Base-by-base conservation (phyloP, 2,329 filamentous ascomycete genomes). In the Didymella exigua region DNA sequence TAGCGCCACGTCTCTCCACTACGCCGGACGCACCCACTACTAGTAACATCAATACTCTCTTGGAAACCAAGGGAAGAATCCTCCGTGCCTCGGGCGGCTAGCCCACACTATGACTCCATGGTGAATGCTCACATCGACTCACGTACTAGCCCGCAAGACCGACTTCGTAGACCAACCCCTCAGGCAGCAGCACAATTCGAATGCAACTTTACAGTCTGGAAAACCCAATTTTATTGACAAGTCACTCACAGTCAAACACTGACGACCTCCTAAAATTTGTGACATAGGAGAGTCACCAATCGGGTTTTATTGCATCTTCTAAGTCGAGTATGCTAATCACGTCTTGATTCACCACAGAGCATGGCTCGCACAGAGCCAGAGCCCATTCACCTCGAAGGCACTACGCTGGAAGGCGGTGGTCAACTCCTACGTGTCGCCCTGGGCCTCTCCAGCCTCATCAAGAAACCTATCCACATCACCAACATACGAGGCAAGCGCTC, bases 351-450 rank as follows among this genome's bases (percentile, higher is more conserved):
- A 26, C n/a, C 14, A 40, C 16, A 41, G 23, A 29, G 1, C n/a
- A 62, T 64, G 58, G 49, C 58, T 18, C 40, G 42, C 5, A 44
- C 23, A 21, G 27, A 37, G 24, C 23, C 56, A 24, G 40, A 42
- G 13, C 34, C 58, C 1, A 63, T 74, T 10, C 66, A 69, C 44
- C 64, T 86, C 10, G 79, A 84, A 65, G 84, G 85, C 42, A 79
- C 78, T 16, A 84, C 79, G 3, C 79, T 86, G 18, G 84, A 87
- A 78, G 85, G 84, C 33, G 85, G 85, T 23, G 85, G 85, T 13
- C 85, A 87, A 68, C 76, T 87, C 2, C 75, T 86, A 37, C 83
- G 85, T 19, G 79, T 84, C 46, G 82, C 84, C 2, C 62, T 86
- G 8, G 79, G 80, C 13, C 71, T 87, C 2, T 82, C 84, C 1